A percentile compares a stretch with the other conserved stretches of the same genome.
phyloP scores from a whole-genome alignment of 2,329 filamentous ascomycete species.

The Grosmannia penicillata region DNA sequence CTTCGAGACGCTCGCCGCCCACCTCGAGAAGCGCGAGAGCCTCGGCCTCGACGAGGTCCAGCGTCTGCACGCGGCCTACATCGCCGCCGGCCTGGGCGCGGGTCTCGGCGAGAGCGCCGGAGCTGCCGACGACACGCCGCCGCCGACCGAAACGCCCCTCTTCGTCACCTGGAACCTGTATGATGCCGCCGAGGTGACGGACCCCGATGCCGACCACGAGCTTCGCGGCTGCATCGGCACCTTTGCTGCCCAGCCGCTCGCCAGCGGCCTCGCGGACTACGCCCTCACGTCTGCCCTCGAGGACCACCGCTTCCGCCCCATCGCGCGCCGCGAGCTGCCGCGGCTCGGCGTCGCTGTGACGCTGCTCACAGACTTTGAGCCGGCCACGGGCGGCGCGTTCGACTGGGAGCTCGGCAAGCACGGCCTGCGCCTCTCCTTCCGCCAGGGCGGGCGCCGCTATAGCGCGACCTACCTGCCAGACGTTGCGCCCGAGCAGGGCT shows the following conservation, averaged over 20 bases:
- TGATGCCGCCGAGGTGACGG: conserved; percentile 15
- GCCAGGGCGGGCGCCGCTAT: conserved; percentile 55
- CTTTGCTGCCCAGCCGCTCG: conserved; percentile 64
- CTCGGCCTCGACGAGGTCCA: conserved; percentile 56
- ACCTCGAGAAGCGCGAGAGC: conserved; percentile 54
- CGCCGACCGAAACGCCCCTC: conserved; percentile 48
- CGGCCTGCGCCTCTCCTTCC: conserved; percentile 76
- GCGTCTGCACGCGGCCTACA: conserved; percentile 40
- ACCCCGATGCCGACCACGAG: conserved; percentile 39
- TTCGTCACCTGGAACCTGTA: conserved; percentile 93
- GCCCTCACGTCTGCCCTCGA: conserved; percentile 62
- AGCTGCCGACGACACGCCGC: conserved; percentile 5
- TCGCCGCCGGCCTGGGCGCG: conserved; percentile 11
- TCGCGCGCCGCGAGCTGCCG: conserved; percentile 38
- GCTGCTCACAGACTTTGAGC: conserved; percentile 74
- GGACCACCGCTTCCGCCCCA: conserved; percentile 46
- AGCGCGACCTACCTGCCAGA: conserved; percentile 80
- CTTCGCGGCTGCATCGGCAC: conserved; percentile 94
- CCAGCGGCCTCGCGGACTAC: conserved; percentile 61
- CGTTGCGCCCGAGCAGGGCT: conserved; percentile 82
- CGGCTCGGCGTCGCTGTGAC: conserved; percentile 55
- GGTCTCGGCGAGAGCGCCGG: conserved; percentile 7
- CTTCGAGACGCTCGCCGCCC: conserved; percentile 73
- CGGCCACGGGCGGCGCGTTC: conserved; percentile 47
- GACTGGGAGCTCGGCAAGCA: conserved; percentile 83